Evolutionary conservation across 148 eudicot species (phyloP).

Genomic region (Mesembryanthemum crystallinum): DNA sequence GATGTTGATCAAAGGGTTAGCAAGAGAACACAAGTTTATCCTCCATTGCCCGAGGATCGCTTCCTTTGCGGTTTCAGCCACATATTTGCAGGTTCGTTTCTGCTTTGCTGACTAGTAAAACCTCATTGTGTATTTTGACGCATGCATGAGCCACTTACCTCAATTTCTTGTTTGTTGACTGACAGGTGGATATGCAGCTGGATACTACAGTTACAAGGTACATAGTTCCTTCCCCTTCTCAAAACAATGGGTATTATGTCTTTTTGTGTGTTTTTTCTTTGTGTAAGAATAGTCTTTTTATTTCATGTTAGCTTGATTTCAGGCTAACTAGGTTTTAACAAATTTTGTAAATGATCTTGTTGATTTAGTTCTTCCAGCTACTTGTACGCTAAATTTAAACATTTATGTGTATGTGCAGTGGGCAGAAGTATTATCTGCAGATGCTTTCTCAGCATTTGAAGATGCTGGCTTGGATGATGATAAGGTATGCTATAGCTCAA

Average conservation of each 20-base stretch:
- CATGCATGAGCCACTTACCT: neutral
- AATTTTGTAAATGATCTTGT: no score
- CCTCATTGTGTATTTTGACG: neutral
- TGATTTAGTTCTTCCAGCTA: neutral
- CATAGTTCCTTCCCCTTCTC: neutral
- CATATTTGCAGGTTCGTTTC: constrained; percentile 79
- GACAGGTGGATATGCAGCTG: constrained; percentile 96
- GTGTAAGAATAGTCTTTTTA: no score
- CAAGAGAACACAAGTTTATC: constrained; percentile 70
- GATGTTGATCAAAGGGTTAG: constrained; percentile 82
- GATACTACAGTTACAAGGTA: constrained; percentile 98
- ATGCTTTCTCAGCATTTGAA: constrained; percentile 98
- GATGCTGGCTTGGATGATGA: constrained; percentile 83
- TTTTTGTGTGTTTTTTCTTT: no score
- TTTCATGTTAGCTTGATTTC: neutral
- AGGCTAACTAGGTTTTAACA: no score
- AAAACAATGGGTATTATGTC: neutral
- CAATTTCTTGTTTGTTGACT: constrained; percentile 19
- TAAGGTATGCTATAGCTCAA: constrained; percentile 43
- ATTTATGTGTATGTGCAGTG: constrained; percentile 52
- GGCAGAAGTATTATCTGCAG: constrained; percentile 99
- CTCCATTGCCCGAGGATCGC: constrained; percentile 88
- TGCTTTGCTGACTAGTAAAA: constrained; percentile 1
- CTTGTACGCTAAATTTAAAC: neutral
- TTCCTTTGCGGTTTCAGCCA: constrained; percentile 92